Base-by-base conservation (phyloP, 495 filamentous ascomycete genomes). In the Chaetomium tenue region DNA sequence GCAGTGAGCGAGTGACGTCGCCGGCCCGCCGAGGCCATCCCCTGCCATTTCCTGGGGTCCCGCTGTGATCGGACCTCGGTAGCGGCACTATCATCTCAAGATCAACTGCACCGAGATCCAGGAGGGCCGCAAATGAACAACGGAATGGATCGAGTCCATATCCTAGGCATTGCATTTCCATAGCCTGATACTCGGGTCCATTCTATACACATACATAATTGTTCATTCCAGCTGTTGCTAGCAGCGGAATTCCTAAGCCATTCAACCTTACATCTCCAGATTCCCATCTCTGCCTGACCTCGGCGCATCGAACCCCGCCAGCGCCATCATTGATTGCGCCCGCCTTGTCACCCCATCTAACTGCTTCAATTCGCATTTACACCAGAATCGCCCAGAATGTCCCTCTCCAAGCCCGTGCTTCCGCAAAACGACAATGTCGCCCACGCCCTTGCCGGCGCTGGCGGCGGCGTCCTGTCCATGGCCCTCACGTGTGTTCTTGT, bases 381-480 rank as follows among this genome's bases (percentile, higher is more conserved):
- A 15, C 18, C 53, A 51, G 33, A 68, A 26, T 44, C 51, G 22
- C 16, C 60, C 59, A 71, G 23, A 46, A 78, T 80, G 74, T 70
- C 75, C 15, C 69, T 75, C 30, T 73, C 79, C 46, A 82, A 80
- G 65, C 77, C 80, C 63, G 75, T 76, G 64, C 63, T 80, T 46
- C 81, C 90, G 63, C 90, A 93, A 72, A 91, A 89, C 70, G 91
- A 96, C 79, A 94, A 97, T 76, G 89, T 96, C 72, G 89, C 93
- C 58, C 91, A 97, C 77, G 90, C 91, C 59, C 81, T 96, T 63
- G 88, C 91, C 50, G 92, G 92, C 58, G 91, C 91, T 46, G 91
- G 94, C 63, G 94, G 94, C 65, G 94, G 94, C 39, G 86, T 98
- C 33, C 81, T 98, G 22, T 97, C 94, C 44, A 98, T 97, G 93